Evolutionary conservation across 306 rosid species (phyloP).

Genomic region (Prunus kanzakura): DNA sequence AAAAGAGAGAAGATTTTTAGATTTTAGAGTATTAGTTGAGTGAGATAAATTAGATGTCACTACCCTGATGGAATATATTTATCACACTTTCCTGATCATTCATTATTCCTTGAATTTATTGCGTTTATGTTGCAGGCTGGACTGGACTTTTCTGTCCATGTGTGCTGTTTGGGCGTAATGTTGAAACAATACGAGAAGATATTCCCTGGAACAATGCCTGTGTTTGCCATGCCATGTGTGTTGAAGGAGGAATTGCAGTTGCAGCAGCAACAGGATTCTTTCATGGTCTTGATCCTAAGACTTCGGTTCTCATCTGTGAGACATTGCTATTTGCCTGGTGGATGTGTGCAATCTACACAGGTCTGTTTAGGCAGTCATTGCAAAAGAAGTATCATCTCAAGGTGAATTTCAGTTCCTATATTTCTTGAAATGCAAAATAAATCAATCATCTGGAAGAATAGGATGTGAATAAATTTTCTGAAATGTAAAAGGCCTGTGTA

Average conservation of each 20-base stretch:
- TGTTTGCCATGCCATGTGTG: slow-evolving; percentile 59
- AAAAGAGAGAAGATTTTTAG: not conserved
- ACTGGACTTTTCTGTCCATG: slow-evolving; percentile 75
- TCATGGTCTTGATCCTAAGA: slow-evolving; percentile 61
- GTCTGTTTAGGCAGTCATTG: slow-evolving; percentile 62
- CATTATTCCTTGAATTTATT: not conserved
- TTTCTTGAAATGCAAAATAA: not conserved
- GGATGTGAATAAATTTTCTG: not conserved
- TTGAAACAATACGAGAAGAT: slow-evolving; percentile 51
- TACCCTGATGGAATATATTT: not conserved
- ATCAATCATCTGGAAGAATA: not conserved
- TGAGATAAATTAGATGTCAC: not conserved
- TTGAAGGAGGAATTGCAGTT: slow-evolving; percentile 62
- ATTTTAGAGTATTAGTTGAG: slow-evolving; percentile 5
- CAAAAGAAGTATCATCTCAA: slow-evolving; percentile 67
- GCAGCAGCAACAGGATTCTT: slow-evolving; percentile 49
- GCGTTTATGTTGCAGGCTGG: slow-evolving; percentile 43
- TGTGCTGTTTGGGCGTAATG: slow-evolving; percentile 64
- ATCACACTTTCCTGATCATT: not conserved
- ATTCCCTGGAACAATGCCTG: slow-evolving; percentile 64
- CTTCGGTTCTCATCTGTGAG: slow-evolving; percentile 59
- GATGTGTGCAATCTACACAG: slow-evolving; percentile 81
- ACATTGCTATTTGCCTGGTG: slow-evolving; percentile 68
- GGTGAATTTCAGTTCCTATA: slow-evolving; percentile 28
- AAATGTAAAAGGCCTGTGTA: not conserved